Evolutionary conservation across 2,329 filamentous ascomycete species (phyloP), one percentile per base, ranked within the genome.

Genomic region (Claviceps digitariae): DNA sequence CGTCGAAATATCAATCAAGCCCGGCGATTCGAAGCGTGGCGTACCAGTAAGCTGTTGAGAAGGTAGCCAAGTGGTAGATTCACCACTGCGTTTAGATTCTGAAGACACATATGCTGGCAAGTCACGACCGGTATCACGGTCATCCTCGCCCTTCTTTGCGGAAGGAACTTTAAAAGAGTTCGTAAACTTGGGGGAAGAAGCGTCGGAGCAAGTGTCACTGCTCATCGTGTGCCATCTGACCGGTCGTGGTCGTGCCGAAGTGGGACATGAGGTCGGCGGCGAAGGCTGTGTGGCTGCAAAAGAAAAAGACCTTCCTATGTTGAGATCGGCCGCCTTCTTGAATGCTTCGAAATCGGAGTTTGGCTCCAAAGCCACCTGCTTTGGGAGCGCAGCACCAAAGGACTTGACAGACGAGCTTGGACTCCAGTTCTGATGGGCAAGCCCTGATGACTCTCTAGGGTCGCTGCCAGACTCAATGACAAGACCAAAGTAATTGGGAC

Each of bases 401-500:
- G 84, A 86, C 61, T 81, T 82, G 49, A 89, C 77, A 5, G 84
- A 83, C 0, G 81, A 82, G 1, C 82, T 77, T 9, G 85, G 78
- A 60, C 84, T 87, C 86, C 87, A 91, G 67, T 87, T 87, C 58
- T 82, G 81, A 54, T 80, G 80, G 1, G 82, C 76, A 57, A 86
- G 74, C 36, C 75, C 74, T 4, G 76, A 78, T 2, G 83, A 84
- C 52, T 84, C 82, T 56, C 82, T 77, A 25, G 78, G 74, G 56
- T 87, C 82, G 53, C 69, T 74, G 47, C 71, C 68, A 21, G 79
- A 66, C 55, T 89, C 83, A 57, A 87, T 71, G 31, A 82, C 74
- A 55, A 94, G 79, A 53, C 86, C 87, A 66, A 95, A 95, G 68
- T 95, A 95, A 66, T 90, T 94, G 13, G 89, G 87, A 64, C 87